Conservation (phyloP, 179 eudicot species). For the Carnegiea gigantea region DNA sequence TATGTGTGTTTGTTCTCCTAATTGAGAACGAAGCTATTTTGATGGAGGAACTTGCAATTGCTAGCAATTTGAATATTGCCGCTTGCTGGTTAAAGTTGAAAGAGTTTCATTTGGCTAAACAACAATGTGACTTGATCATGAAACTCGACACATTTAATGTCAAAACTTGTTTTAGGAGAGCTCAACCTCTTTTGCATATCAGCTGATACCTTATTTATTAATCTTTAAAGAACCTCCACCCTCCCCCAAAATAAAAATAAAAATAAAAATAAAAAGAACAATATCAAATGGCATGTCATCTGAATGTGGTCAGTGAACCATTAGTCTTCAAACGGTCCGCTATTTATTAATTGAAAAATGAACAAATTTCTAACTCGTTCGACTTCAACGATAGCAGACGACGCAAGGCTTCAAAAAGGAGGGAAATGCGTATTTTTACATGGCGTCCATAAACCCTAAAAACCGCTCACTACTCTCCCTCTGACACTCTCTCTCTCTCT, state of each 20-base stretch:
- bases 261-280: not conserved
- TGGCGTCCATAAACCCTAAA: slow-evolving; percentile 24
- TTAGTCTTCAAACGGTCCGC: not conserved
- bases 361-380: not conserved
- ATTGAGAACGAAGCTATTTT: no score
- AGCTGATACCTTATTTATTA: no score
- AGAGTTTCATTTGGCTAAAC: no score
- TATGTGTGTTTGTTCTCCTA: no score
- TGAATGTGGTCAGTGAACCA: not conserved
- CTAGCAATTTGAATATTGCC: no score
- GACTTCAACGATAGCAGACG: not conserved
- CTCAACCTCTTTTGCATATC: no score
- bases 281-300: not conserved
- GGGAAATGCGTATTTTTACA: slow-evolving; percentile 12
- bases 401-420: slow-evolving; percentile 21
- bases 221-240: no score
- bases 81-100: no score
- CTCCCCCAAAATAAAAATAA: not conserved
- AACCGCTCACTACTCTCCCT: not conserved
- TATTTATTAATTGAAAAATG: not conserved
- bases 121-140: no score
- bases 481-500: slow-evolving; percentile 3
- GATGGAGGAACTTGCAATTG: no score
- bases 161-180: no score
- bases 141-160: no score